Base-by-base conservation (phyloP, 345 rosid genomes). In the Citrus trifoliata region DNA sequence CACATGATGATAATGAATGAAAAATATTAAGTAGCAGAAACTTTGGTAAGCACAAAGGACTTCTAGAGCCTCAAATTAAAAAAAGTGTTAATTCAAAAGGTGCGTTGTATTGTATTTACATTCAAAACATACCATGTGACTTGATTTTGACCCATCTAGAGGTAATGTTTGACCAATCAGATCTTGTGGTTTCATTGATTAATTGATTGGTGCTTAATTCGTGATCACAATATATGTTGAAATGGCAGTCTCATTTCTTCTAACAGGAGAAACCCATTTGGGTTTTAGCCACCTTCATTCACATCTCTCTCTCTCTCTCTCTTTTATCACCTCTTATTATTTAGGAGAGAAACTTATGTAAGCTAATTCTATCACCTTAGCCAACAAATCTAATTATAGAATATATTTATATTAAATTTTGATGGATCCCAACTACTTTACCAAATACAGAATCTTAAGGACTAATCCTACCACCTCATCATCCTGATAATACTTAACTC, bases 111-210 rank as follows among this genome's bases (percentile, higher is more conserved):
- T 83, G 82, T 68, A 58, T 75, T 48, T 48, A 51, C 46, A 69
- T 63, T 40, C 67, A 72, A 72, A 83, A 79, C 88, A 88, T 51
- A 71, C 81, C 89, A 86, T 88, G 89, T 88, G 90, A 72, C 84
- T 66, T 80, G 78, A 85, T 82, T 80, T 88, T 82, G 86, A 87
- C 87, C 63, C 83, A 73, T 78, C 76, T 12, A 7, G 42, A 64
- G 25, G 32, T 53, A 78, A 2, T 65, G 32, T 81, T 83, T 87
- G 86, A 80, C 88, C 79, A 74, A 76, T 80, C 81, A 80, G 74
- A 64, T 78, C 71, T 76, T 24, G 51, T 3, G 14, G 12, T 62
- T 51, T 14, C 12, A n/a, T 60, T 59, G 66, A 19, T 51, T 12
- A 32, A 32, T 7, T 32, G 40, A 32, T 65, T 64, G 24, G 24